Conservation (phyloP, 768 basidiomycete species). For the Suillus decipiens region DNA sequence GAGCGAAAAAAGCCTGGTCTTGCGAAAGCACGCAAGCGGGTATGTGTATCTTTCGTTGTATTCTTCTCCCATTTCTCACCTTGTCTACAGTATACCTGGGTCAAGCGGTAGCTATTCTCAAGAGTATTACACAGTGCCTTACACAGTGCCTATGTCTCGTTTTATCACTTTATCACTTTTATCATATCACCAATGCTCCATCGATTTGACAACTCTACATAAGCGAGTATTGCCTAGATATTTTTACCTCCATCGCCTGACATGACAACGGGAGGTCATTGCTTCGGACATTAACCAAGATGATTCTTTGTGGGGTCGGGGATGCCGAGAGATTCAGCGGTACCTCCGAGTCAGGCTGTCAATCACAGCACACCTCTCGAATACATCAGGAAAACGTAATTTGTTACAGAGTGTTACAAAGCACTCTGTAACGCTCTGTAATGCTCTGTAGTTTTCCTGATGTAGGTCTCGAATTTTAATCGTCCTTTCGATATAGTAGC, state of each 20-base stretch:
- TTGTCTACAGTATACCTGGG: slow-evolving; percentile 78
- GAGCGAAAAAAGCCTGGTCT: slow-evolving; percentile 96
- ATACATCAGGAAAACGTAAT: too few species aligned
- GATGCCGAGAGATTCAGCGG: neutral
- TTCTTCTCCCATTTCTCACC: slow-evolving; percentile 2
- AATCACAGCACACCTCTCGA: neutral
- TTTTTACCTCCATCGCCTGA: neutral
- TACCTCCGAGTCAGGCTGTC: neutral
- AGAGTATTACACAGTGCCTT: neutral
- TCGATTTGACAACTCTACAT: neutral
- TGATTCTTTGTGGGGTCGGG: neutral
- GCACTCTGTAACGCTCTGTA: too few species aligned
- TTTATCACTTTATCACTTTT: too few species aligned
- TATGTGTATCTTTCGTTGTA: slow-evolving; percentile 42
- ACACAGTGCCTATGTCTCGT: neutral
- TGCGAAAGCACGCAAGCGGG: slow-evolving; percentile 90
- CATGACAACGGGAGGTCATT: neutral
- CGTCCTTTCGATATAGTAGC: neutral
- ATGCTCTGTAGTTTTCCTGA: too few species aligned
- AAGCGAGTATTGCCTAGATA: neutral
- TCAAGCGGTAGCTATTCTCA: slow-evolving; percentile 72
- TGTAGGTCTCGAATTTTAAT: neutral
- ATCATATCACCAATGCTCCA: neutral
- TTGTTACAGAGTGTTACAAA: too few species aligned
- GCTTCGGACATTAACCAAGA: neutral